These are phyloP conservation scores for Teratosphaeria destructans DNA, from an alignment of 2,329 filamentous ascomycete species.

Conservation along the genomic window DNA sequence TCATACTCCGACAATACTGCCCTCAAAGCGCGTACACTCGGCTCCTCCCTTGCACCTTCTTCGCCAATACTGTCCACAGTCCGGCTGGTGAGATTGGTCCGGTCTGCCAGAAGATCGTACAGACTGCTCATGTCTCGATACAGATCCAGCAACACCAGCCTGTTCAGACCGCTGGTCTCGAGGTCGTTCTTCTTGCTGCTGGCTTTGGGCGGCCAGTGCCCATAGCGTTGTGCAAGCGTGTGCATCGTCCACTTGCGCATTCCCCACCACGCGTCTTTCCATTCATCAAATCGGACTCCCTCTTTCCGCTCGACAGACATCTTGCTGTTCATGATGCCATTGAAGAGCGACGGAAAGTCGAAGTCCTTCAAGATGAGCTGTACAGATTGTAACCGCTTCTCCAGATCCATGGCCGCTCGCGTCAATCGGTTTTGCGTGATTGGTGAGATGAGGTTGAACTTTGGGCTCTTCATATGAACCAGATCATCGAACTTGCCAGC, in stretches of 20 bases:
- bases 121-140: slow-evolving; percentile 79
- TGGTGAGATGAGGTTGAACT: slow-evolving; percentile 59
- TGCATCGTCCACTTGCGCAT: slow-evolving; percentile 64
- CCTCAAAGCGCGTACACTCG: slow-evolving; percentile 60
- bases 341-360: slow-evolving; percentile 81
- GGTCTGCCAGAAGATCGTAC: slow-evolving; percentile 82
- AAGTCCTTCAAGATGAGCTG: slow-evolving; percentile 72
- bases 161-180: slow-evolving; percentile 75
- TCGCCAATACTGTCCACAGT: slow-evolving; percentile 44
- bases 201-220: slow-evolving; percentile 84
- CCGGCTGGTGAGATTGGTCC: slow-evolving; percentile 65
- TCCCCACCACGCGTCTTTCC: slow-evolving; percentile 63
- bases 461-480: slow-evolving; percentile 56
- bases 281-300: slow-evolving; percentile 69
- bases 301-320: slow-evolving; percentile 64
- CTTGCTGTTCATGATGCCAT: slow-evolving; percentile 76
- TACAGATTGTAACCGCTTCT: slow-evolving; percentile 59
- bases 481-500: slow-evolving; percentile 73
- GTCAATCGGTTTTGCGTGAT: slow-evolving; percentile 72
- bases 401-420: slow-evolving; percentile 68
- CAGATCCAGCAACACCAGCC: slow-evolving; percentile 67
- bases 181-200: slow-evolving; percentile 86
- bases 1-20: slow-evolving; percentile 82
- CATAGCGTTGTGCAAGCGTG: slow-evolving; percentile 59
- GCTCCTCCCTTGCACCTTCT: slow-evolving; percentile 42